These are phyloP conservation scores for Fusarium praegraminearum DNA, from an alignment of 2,329 filamentous ascomycete genomes.

Conservation along the genomic window DNA sequence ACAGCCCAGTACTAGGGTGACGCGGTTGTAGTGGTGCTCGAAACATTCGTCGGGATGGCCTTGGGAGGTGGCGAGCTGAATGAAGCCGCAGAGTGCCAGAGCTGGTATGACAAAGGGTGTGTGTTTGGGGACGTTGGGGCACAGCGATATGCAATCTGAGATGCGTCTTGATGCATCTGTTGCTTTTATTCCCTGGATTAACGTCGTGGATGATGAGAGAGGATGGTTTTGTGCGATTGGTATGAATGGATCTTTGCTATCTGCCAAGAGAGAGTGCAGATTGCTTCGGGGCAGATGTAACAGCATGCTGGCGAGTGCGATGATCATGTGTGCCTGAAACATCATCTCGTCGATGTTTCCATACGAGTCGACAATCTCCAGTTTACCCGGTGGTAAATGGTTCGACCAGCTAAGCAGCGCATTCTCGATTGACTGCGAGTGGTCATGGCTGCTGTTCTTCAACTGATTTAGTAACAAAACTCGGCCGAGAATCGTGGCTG, in stretches of 20 bases:
- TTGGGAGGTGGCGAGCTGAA: slow-evolving; percentile 37
- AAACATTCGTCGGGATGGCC: slow-evolving; percentile 42
- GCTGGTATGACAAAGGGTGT: slow-evolving; percentile 40
- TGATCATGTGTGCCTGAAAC: slow-evolving; percentile 42
- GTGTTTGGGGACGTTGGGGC: slow-evolving; percentile 38
- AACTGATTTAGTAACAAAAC: slow-evolving; percentile 32
- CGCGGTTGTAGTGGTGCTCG: slow-evolving; percentile 42
- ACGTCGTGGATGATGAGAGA: slow-evolving; percentile 17
- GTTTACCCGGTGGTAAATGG: slow-evolving; percentile 28
- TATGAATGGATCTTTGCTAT: slow-evolving; percentile 26
- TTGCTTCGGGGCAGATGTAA: slow-evolving; percentile 41
- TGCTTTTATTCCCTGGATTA: slow-evolving; percentile 42
- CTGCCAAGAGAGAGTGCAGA: slow-evolving; percentile 19
- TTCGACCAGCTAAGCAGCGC: slow-evolving; percentile 41
- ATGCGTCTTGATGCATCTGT: slow-evolving; percentile 41
- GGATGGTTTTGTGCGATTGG: slow-evolving; percentile 20
- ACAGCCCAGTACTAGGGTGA: slow-evolving; percentile 30
- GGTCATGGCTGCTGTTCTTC: slow-evolving; percentile 31
- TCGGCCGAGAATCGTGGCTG: slow-evolving; percentile 33
- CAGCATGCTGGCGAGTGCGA: slow-evolving; percentile 38
- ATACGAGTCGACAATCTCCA: slow-evolving; percentile 37
- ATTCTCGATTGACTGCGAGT: slow-evolving; percentile 41
- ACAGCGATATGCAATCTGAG: slow-evolving; percentile 39
- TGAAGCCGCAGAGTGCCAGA: slow-evolving; percentile 32
- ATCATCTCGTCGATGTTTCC: slow-evolving; percentile 44